Conservation (phyloP, 257 asterid genomes). For the Datura wrightii region DNA sequence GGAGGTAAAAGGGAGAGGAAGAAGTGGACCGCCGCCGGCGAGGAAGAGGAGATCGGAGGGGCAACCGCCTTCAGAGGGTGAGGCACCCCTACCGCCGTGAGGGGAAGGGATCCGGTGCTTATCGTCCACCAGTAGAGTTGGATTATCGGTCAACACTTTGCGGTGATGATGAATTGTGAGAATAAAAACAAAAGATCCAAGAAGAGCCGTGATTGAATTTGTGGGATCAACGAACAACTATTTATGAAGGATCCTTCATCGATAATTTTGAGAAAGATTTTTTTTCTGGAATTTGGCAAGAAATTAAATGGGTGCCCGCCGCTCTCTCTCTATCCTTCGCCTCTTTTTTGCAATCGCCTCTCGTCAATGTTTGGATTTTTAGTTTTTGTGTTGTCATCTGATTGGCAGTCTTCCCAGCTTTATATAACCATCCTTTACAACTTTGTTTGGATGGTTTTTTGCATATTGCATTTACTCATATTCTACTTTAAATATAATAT, state of each 20-base stretch:
- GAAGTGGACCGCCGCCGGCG: slow-evolving; percentile 60
- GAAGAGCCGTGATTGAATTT: slow-evolving; percentile 54
- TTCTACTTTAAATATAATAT: too few relatives aligned
- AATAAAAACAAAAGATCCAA: slow-evolving; percentile 36
- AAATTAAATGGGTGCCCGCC: slow-evolving; percentile 30
- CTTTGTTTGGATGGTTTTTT: too few relatives aligned
- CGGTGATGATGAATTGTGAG: slow-evolving; percentile 40
- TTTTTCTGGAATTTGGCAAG: not conserved
- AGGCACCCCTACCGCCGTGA: slow-evolving; percentile 87
- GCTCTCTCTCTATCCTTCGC: slow-evolving; percentile 38
- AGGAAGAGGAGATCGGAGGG: slow-evolving; percentile 80
- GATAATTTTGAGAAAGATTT: not conserved
- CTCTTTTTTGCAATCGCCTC: not conserved
- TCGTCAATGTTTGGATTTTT: not conserved
- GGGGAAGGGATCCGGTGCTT: slow-evolving; percentile 68
- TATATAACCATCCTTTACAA: not conserved
- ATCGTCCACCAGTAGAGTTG: slow-evolving; percentile 50
- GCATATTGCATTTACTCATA: too few relatives aligned
- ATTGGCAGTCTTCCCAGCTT: not conserved
- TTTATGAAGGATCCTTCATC: not conserved
- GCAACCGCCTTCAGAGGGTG: slow-evolving; percentile 82
- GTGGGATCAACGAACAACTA: not conserved
- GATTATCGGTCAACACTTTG: slow-evolving; percentile 30
- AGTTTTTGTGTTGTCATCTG: not conserved
- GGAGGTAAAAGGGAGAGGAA: slow-evolving; percentile 21